Conservation (phyloP, 768 basidiomycete species). For the Mycena rosella region DNA sequence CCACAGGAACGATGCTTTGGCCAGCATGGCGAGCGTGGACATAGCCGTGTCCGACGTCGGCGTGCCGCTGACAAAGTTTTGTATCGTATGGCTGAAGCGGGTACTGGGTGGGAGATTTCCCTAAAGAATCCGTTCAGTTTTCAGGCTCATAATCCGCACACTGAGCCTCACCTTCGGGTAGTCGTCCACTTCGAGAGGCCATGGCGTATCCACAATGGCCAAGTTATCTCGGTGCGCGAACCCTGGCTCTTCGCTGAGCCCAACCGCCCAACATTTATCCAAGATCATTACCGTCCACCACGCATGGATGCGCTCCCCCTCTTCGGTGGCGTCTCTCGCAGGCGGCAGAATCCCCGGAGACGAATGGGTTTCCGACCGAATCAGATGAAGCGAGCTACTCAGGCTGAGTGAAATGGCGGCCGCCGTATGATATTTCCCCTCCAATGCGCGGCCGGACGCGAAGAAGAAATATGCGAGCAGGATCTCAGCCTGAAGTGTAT, state of each 20-base stretch:
- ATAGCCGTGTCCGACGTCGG: constrained; percentile 5
- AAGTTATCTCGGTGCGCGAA: constrained; percentile 40
- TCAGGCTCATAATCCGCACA: background rate
- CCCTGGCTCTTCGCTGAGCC: constrained; percentile 46
- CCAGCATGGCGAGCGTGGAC: constrained; percentile 24
- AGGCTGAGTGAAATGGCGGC: constrained; percentile 51
- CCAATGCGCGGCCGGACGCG: constrained; percentile 60
- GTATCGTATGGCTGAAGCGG: constrained; percentile 40
- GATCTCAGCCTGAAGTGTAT: constrained; percentile 66
- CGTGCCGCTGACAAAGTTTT: constrained; percentile 10
- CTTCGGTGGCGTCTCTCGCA: constrained; percentile 46
- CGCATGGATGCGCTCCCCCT: constrained; percentile 53
- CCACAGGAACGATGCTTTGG: constrained; percentile 28
- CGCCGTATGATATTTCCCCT: constrained; percentile 57
- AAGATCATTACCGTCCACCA: constrained; percentile 52
- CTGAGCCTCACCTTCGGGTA: constrained; percentile 46
- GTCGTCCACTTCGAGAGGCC: constrained; percentile 53
- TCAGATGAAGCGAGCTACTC: constrained; percentile 54
- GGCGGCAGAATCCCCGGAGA: constrained; percentile 45
- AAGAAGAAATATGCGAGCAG: constrained; percentile 71
- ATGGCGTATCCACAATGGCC: constrained; percentile 49
- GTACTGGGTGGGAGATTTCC: constrained; percentile 40
- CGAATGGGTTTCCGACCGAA: constrained; percentile 50
- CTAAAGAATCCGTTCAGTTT: constrained; percentile 38
- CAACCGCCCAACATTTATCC: constrained; percentile 59